These are phyloP conservation scores for Trichoderma gracile DNA, from an alignment of 2,329 filamentous ascomycete species.

Conservation along the genomic window DNA sequence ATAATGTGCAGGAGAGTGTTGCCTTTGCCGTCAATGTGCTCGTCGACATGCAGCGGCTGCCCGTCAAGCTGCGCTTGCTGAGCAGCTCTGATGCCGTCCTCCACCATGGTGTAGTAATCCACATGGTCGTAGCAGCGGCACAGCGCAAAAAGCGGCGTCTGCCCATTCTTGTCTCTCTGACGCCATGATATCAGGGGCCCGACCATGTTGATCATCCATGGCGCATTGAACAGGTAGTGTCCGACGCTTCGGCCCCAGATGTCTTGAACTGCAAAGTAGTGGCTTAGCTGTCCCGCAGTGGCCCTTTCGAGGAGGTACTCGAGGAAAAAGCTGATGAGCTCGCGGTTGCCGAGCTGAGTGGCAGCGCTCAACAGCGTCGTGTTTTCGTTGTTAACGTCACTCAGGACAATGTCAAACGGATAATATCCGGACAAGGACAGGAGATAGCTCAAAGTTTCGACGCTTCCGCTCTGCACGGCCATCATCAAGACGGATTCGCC, in stretches of 20 bases:
- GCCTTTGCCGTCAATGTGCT: slow-evolving; percentile 88
- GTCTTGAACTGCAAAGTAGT: slow-evolving; percentile 77
- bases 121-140: slow-evolving; percentile 94
- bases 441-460: slow-evolving; percentile 75
- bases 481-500: slow-evolving; percentile 90
- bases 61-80: slow-evolving; percentile 73
- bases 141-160: slow-evolving; percentile 94
- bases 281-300: slow-evolving; percentile 56
- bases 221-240: slow-evolving; percentile 95
- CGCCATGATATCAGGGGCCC: slow-evolving; percentile 82
- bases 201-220: slow-evolving; percentile 73
- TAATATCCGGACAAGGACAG: slow-evolving; percentile 77
- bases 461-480: slow-evolving; percentile 72
- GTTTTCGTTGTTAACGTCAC: slow-evolving; percentile 85
- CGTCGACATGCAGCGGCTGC: slow-evolving; percentile 81
- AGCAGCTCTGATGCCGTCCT: slow-evolving; percentile 74
- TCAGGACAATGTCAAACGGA: slow-evolving; percentile 67
- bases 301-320: slow-evolving; percentile 64
- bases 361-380: slow-evolving; percentile 88
- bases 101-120: slow-evolving; percentile 85
- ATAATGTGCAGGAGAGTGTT: slow-evolving; percentile 97
- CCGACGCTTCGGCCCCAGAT: slow-evolving; percentile 82
- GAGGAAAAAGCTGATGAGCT: slow-evolving; percentile 74
- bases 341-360: slow-evolving; percentile 76
- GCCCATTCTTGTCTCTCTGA: slow-evolving; percentile 90